Conservation (phyloP, 129 eudicot genomes). For the Tagetes patula region DNA sequence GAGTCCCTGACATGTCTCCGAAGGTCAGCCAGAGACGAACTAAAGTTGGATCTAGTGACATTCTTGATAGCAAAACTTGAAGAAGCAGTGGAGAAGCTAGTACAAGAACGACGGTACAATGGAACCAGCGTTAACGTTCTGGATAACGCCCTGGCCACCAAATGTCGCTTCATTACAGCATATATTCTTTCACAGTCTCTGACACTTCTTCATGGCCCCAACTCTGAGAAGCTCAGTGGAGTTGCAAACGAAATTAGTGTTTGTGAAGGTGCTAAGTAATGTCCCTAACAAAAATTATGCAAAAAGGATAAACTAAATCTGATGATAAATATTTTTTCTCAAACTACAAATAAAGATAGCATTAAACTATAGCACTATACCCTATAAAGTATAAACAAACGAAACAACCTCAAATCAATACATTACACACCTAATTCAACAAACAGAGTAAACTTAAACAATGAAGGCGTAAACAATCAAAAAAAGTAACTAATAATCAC, state of each 20-base stretch:
- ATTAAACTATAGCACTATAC: neutral
- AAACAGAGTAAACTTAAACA: neutral
- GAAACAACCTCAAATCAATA: neutral
- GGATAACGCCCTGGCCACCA: conserved; percentile 43
- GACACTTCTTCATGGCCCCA: conserved; percentile 19
- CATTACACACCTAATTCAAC: neutral
- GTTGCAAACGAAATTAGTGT: neutral
- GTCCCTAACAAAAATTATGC: neutral
- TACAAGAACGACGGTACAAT: conserved; percentile 25
- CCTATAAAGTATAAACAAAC: neutral
- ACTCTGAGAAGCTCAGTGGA: conserved; percentile 9
- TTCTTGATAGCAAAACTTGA: conserved; percentile 60
- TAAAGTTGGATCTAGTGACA: conserved; percentile 79
- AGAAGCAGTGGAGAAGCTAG: conserved; percentile 38
- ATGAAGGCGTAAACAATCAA: neutral
- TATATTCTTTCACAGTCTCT: conserved; percentile 16
- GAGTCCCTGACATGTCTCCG: conserved; percentile 59
- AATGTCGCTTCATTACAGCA: conserved; percentile 35
- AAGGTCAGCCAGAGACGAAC: conserved; percentile 54
- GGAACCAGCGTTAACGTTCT: conserved; percentile 44
- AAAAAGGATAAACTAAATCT: neutral
- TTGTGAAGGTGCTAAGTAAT: neutral
- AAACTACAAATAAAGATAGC: neutral
- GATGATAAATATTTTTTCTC: neutral
- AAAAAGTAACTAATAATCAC: neutral